Evolutionary conservation across 768 basidiomycete genomes (phyloP).

Genomic region (Lactarius hatsudake): DNA sequence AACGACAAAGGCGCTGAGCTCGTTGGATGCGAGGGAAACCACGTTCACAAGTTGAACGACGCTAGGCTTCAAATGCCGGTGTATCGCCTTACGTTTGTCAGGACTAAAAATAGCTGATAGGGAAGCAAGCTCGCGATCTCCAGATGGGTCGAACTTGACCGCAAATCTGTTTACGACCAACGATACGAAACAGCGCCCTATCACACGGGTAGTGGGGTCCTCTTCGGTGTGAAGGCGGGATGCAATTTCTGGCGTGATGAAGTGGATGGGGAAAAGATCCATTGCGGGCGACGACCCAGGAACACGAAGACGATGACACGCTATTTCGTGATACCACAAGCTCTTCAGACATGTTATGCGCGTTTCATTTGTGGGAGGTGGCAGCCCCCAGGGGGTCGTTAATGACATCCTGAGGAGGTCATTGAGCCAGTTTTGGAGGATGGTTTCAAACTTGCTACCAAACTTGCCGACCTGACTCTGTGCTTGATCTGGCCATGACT

Average conservation of each 20-base stretch:
- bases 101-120: not conserved
- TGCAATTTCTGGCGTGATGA: not conserved
- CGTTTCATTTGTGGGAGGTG: not conserved
- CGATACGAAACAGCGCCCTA: not conserved
- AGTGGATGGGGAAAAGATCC: not conserved
- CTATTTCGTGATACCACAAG: not conserved
- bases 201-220: not conserved
- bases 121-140: not conserved
- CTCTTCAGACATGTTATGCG: not conserved
- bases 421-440: not conserved
- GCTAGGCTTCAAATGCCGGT: not conserved
- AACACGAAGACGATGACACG: not conserved
- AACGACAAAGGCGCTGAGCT: not conserved
- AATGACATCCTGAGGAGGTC: not conserved
- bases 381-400: rapidly evolving
- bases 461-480: too few species aligned
- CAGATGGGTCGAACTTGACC: not conserved
- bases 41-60: not conserved
- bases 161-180: not conserved
- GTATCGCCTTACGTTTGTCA: not conserved
- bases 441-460: not conserved
- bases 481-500: too few species aligned
- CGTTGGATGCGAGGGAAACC: not conserved
- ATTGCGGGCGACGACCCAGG: not conserved
- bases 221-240: not conserved